These are phyloP conservation scores for Cladosporium oxysporum DNA, from an alignment of 2,329 filamentous ascomycete species.

Conservation along the genomic window DNA sequence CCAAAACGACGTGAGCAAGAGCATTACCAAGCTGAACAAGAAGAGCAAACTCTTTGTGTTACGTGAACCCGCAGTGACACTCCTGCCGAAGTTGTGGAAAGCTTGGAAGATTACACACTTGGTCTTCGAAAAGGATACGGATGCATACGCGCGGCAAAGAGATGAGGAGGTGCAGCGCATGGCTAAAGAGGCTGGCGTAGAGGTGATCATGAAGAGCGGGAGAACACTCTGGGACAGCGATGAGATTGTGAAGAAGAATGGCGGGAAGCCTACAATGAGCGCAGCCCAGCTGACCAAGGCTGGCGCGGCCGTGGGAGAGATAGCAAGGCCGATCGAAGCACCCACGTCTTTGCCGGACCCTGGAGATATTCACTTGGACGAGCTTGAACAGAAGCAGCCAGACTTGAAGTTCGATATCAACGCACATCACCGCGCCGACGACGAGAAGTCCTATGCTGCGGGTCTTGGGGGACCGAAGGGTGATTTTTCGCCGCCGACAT, in stretches of 20 bases:
- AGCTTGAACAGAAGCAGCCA: conserved; percentile 59
- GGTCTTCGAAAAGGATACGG: conserved; percentile 78
- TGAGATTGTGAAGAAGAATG: conserved; percentile 64
- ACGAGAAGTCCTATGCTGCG: conserved; percentile 58
- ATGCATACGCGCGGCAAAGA: conserved; percentile 67
- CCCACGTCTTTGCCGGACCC: conserved; percentile 65
- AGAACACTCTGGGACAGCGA: conserved; percentile 75
- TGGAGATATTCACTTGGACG: conserved; percentile 58
- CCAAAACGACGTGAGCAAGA: conserved; percentile 67
- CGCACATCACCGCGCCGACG: conserved; percentile 52
- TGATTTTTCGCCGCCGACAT: conserved; percentile 70
- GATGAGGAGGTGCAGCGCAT: conserved; percentile 61
- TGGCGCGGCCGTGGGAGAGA: conserved; percentile 62
- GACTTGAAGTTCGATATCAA: conserved; percentile 62
- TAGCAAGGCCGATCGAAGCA: conserved; percentile 62
- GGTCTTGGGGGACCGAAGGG: conserved; percentile 65
- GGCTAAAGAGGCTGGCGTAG: conserved; percentile 66
- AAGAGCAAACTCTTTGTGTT: conserved; percentile 72
- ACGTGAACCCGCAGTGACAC: conserved; percentile 69
- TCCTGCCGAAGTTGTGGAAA: conserved; percentile 72
- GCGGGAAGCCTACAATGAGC: conserved; percentile 73
- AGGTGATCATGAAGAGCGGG: conserved; percentile 65
- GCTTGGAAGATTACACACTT: conserved; percentile 73
- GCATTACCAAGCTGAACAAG: conserved; percentile 68
- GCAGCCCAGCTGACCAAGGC: conserved; percentile 66